These are phyloP conservation scores for Mucor saturninus DNA, from an alignment of 371 early-diverging fungal species.

Conservation along the genomic window DNA sequence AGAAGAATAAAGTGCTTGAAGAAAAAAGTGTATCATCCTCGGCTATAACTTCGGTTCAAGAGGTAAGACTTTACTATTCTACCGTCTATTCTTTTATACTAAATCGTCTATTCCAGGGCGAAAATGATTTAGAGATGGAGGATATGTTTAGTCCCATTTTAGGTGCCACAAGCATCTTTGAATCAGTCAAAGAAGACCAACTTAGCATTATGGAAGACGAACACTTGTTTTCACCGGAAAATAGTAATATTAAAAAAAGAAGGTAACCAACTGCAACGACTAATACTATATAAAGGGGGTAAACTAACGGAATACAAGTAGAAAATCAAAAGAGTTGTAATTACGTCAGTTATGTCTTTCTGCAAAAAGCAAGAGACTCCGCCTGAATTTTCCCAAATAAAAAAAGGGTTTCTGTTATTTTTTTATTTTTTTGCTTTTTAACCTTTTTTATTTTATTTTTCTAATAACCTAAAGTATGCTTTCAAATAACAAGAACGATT, in stretches of 20 bases:
- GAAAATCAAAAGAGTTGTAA: not conserved
- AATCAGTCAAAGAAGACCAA: constrained; percentile 9
- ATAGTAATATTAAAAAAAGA: constrained; percentile 11
- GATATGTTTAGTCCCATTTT: constrained; percentile 23
- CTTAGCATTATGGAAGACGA: constrained; percentile 1
- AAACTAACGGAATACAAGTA: not conserved
- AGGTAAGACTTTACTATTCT: not conserved
- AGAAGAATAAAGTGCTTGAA: constrained; percentile 26
- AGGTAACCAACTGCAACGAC: not conserved
- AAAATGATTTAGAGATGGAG: constrained; percentile 15
- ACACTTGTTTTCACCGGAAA: not conserved
- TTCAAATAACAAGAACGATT: constrained; percentile 15
- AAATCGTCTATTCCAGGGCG: constrained; percentile 1
- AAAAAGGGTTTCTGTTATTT: no score
- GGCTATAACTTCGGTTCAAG: not conserved
- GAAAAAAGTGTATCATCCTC: constrained; percentile 1
- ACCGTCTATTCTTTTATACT: not conserved
- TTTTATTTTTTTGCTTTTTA: not conserved
- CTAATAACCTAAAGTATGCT: constrained; percentile 4
- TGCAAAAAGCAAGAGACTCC: no score
- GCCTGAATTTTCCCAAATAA: no score
- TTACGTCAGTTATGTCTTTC: constrained; percentile 10
- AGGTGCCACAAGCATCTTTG: constrained; percentile 10
- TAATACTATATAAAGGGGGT: no score
- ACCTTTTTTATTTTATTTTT: constrained; percentile 7